Percentiles rank a stretch among this genome's conserved stretches.
Conservation (phyloP, 169 alveolate species). For the Babesia divergens region DNA sequence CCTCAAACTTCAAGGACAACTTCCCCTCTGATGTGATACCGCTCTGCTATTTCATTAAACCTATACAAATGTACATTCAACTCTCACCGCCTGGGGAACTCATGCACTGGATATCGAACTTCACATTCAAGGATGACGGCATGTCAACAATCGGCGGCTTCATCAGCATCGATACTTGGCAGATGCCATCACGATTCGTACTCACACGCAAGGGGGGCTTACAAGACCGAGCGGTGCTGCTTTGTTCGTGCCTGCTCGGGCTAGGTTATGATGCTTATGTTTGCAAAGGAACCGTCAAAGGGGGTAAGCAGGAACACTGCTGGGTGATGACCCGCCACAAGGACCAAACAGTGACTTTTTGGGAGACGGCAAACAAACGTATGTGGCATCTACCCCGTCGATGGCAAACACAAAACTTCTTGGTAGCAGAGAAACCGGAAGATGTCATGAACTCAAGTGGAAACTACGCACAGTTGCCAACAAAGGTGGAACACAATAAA, state of each 20-base stretch:
- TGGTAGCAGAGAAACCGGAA: background rate
- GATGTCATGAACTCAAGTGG: background rate
- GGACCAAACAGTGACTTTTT: slow-evolving; percentile 56
- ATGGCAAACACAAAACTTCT: background rate
- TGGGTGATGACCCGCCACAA: slow-evolving; percentile 67
- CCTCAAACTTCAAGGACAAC: slow-evolving; percentile 6
- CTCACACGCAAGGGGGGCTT: slow-evolving; percentile 62
- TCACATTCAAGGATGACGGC: slow-evolving; percentile 42
- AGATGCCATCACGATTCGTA: slow-evolving; percentile 43
- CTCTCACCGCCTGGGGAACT: slow-evolving; percentile 53
- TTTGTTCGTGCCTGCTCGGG: slow-evolving; percentile 62
- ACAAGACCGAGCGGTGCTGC: slow-evolving; percentile 59
- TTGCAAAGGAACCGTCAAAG: slow-evolving; percentile 55
- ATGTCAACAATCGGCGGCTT: slow-evolving; percentile 13
- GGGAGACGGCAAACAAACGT: slow-evolving; percentile 66
- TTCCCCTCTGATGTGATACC: slow-evolving; percentile 42
- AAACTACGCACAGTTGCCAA: slow-evolving; percentile 2
- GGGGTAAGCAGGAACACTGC: slow-evolving; percentile 49
- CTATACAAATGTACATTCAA: slow-evolving; percentile 47
- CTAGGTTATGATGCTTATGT: slow-evolving; percentile 63
- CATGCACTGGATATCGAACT: slow-evolving; percentile 66
- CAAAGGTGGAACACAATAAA: background rate
- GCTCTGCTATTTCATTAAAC: slow-evolving; percentile 43
- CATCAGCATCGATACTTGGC: slow-evolving; percentile 43
- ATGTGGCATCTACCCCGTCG: slow-evolving; percentile 55